These are phyloP conservation scores for Kokia cookei DNA, from an alignment of 441 rosid genomes.

Conservation along the genomic window DNA sequence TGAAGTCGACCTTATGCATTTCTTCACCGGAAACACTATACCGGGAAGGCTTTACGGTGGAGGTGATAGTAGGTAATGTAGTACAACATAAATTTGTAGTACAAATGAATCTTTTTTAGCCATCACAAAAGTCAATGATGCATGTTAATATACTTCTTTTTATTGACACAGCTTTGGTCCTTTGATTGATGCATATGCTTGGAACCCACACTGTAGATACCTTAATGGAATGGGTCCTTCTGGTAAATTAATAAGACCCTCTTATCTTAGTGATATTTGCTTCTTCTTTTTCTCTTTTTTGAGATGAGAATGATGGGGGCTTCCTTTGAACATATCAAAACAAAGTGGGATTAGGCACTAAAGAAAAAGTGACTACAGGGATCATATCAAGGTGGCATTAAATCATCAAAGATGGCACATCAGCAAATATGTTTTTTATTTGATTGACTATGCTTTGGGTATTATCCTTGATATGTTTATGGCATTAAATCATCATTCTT, in stretches of 20 bases:
- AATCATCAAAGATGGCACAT: neutral
- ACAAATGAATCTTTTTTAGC: conserved; percentile 6
- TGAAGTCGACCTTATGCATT: conserved; percentile 98
- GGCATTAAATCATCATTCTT: neutral
- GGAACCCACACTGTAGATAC: conserved; percentile 90
- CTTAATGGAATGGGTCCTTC: conserved; percentile 86
- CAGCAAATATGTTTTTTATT: neutral
- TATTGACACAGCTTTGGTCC: conserved; percentile 68
- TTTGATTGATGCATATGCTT: conserved; percentile 73
- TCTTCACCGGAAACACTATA: conserved; percentile 87
- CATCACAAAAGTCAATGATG: neutral
- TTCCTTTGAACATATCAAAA: conserved; percentile 4
- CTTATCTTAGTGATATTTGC: neutral
- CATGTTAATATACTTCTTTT: neutral
- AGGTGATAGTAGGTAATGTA: conserved; percentile 83
- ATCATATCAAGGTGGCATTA: conserved; percentile 8
- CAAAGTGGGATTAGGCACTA: conserved; percentile 26
- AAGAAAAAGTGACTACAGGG: conserved; percentile 13
- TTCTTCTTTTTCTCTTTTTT: neutral
- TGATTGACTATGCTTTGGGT: neutral
- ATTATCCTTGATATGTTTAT: neutral
- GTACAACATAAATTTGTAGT: conserved; percentile 12
- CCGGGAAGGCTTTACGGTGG: conserved; percentile 98
- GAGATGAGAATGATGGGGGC: conserved; percentile 13
- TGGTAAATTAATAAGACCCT: conserved; percentile 42